Evolutionary conservation across 2,329 filamentous ascomycete genomes (phyloP).

Genomic region (Davidsoniella eucalypti): DNA sequence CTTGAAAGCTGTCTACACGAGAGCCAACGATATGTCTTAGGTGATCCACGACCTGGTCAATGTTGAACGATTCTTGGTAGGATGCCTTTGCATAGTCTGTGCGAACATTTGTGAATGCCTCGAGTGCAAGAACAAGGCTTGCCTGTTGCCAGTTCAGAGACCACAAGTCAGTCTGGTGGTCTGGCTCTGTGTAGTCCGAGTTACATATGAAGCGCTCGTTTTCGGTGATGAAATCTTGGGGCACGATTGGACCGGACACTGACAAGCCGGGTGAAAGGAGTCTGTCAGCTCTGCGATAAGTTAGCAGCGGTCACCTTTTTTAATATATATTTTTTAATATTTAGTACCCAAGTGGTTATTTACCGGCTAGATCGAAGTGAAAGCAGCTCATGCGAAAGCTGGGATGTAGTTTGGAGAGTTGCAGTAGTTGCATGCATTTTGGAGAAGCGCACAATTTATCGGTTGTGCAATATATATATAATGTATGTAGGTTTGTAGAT

Average conservation of each 20-base stretch:
- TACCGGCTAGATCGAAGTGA: no score
- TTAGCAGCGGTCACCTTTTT: no score
- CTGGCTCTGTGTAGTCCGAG: constrained; percentile 57
- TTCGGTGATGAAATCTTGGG: constrained; percentile 5
- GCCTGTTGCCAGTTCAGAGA: constrained; percentile 48
- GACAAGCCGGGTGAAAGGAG: background rate
- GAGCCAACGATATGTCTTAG: constrained; percentile 26
- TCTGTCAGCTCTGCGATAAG: no score
- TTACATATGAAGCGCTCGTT: constrained; percentile 34
- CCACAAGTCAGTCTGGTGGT: constrained; percentile 57
- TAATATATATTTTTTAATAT: no score
- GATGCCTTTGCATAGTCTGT: constrained; percentile 60
- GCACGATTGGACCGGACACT: background rate
- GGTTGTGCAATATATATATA: no score
- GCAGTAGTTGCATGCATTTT: no score
- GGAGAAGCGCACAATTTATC: no score
- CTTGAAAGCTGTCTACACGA: constrained; percentile 38
- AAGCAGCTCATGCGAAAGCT: no score
- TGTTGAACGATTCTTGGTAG: constrained; percentile 66
- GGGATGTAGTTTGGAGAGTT: no score
- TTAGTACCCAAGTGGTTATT: no score
- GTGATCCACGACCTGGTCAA: constrained; percentile 42
- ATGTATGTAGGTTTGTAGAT: no score
- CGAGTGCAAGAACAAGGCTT: constrained; percentile 57
- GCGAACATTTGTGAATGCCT: constrained; percentile 42